These are phyloP conservation scores for Juglanconis oblonga DNA, from an alignment of 2,329 filamentous ascomycete genomes.

Conservation along the genomic window DNA sequence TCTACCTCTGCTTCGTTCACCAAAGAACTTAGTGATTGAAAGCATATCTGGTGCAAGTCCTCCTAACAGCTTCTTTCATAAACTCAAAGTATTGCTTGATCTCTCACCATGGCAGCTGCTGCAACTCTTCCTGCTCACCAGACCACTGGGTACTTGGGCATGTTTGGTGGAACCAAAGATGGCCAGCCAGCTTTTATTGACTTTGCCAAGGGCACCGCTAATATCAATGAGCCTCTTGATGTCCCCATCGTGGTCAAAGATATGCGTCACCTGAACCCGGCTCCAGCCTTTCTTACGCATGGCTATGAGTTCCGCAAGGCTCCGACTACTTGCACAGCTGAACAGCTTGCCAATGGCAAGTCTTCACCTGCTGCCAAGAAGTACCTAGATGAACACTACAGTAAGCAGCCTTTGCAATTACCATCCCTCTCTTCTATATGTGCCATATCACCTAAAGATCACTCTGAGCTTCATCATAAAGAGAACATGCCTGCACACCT, in stretches of 20 bases:
- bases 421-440: too few relatives aligned
- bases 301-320: background rate
- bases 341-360: too few relatives aligned
- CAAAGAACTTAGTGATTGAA: too few relatives aligned
- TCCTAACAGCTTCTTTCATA: too few relatives aligned
- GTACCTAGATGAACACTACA: background rate
- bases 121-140: background rate
- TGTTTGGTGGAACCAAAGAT: background rate
- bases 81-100: too few relatives aligned
- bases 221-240: background rate
- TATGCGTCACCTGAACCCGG: background rate
- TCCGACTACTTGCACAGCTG: too few relatives aligned
- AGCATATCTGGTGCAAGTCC: too few relatives aligned
- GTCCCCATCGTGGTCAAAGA: background rate
- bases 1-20: too few relatives aligned
- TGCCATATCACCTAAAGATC: too few relatives aligned
- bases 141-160: background rate
- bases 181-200: background rate
- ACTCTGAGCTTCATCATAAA: too few relatives aligned
- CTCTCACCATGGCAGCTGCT: background rate
- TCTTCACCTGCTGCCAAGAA: background rate
- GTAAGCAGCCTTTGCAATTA: too few relatives aligned
- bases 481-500: too few relatives aligned
- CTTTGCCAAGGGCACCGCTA: background rate
- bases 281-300: background rate